Base-by-base conservation (phyloP, 129 eudicot species). In the Arctium minus region DNA sequence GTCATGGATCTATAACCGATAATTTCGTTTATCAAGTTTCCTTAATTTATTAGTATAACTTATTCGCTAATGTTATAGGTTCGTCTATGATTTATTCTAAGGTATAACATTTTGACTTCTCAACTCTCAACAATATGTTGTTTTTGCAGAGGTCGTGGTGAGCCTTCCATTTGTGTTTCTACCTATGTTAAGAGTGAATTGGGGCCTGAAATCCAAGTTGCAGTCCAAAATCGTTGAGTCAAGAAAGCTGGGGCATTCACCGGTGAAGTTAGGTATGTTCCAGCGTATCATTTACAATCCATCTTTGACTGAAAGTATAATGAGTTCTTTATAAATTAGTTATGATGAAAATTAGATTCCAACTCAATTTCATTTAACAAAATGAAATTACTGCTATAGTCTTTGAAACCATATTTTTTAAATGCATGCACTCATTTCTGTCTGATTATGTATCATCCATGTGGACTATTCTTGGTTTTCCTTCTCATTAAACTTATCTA, bases 221-320 rank as follows among this genome's bases (percentile, higher is more conserved):
- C 97, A 0, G 98, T 97, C 62, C 98, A 95, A 79, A 95, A 95
- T 80, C 92, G 97, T 82, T 95, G 98, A 97, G 98, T 95, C 36
- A 89, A 90, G 91, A 95, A 95, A 70, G 97, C 97, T 9, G 98
- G 98, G 85, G 98, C 98, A 39, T 95, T 77, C 89, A 95, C 98
- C 37, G 98, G 98, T 83, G 97, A 95, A 46, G 91, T 95, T 78
- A 95, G 98, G 98, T 95, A 89, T 80, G 93, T 84, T 31, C 48
- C 65, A 10, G 29, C 36, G 9, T 67, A 38, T 64, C 46, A 7
- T 68, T 29, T n/a, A n/a, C n/a, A n/a, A n/a, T n/a, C n/a, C n/a
- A n/a, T n/a, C n/a, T n/a, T n/a, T n/a, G n/a, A n/a, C n/a, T n/a
- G n/a, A n/a, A n/a, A n/a, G n/a, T n/a, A n/a, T n/a, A n/a, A n/a